phyloP scores from a whole-genome alignment of 495 filamentous ascomycete species.

The Poronia punctata region DNA sequence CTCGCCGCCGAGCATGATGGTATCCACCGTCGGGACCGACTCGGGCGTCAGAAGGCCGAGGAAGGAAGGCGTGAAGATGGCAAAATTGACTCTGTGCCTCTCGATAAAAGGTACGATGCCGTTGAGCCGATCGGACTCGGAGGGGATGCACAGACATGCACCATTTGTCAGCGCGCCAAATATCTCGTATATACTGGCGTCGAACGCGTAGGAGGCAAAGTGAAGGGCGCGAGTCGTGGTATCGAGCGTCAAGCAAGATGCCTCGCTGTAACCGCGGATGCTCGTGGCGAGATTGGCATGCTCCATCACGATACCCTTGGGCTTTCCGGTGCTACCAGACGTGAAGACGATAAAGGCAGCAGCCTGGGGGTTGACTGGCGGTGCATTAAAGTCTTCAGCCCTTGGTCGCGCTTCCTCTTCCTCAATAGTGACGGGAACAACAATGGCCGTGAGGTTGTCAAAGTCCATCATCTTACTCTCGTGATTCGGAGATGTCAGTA shows the following conservation, averaged over 20 bases:
- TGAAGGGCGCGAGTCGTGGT: constrained; percentile 40
- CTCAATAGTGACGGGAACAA: not conserved
- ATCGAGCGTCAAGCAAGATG: constrained; percentile 23
- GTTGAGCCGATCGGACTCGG: constrained; percentile 3
- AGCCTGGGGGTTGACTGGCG: not conserved
- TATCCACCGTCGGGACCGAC: not conserved
- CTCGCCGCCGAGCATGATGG: constrained; percentile 3
- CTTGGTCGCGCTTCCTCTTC: not conserved
- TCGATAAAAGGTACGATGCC: not conserved
- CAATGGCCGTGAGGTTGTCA: not conserved
- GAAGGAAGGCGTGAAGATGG: constrained; percentile 2
- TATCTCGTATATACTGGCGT: constrained; percentile 47
- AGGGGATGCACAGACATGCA: constrained; percentile 19
- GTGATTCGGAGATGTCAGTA: not conserved
- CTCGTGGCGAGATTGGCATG: constrained; percentile 38
- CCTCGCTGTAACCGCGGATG: constrained; percentile 20
- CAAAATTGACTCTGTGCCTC: not conserved
- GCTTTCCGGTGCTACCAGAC: constrained; percentile 9
- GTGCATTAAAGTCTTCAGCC: not conserved
- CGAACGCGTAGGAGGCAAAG: constrained; percentile 52
- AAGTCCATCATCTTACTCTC: not conserved
- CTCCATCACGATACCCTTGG: constrained; percentile 38
- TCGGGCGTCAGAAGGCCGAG: not conserved
- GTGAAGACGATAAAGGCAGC: constrained; percentile 43
- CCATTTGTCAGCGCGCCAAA: constrained; percentile 41